Evolutionary conservation across 2,329 filamentous ascomycete species (phyloP), one percentile per base, ranked within the genome.

Genomic region (Geosmithia morbida): DNA sequence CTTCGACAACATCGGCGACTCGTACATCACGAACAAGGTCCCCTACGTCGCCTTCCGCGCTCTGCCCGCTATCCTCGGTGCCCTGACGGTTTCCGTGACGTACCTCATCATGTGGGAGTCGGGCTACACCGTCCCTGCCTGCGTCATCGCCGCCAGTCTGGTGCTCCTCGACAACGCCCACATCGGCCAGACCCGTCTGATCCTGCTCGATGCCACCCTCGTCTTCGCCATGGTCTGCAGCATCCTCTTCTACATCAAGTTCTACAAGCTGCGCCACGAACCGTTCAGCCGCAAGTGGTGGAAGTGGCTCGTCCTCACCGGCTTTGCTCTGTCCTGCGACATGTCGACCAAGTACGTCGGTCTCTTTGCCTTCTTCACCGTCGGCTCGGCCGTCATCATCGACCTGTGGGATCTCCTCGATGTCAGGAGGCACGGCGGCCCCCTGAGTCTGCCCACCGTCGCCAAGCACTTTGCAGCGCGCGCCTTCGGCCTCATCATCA

Each of bases 21-120:
- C 90, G 17, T 98, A 98, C 72, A 86, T 97, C 58, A 77, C 82
- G 50, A 96, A 98, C 74, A 92, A 94, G 62, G 89, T 98, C 41
- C 92, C 92, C 39, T 98, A 98, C 65, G 85, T 98, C 52, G 89
- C 92, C 51, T 95, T 94, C 70, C 86, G 92, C 56, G 85, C 89
- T 43, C 79, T 98, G 72, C 92, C 92, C 41, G 92, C 92, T 50
- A 78, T 92, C 45, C 79, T 97, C 56, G 92, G 92, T 54, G 84
- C 92, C 48, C 71, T 98, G 55, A 98, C 92, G 11, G 87, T 98
- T 46, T 85, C 89, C n/a, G 85, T 90, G 44, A 82, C 87, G 48
- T 98, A 94, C 66, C 69, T 94, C 62, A 98, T 95, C 66, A 98
- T 98, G 92, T 98, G 92, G 92, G 92, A 98, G 68, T 97, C 92